These are phyloP conservation scores for Secale cereale DNA, from an alignment of 176 grass and related monocot genomes.

Conservation along the genomic window DNA sequence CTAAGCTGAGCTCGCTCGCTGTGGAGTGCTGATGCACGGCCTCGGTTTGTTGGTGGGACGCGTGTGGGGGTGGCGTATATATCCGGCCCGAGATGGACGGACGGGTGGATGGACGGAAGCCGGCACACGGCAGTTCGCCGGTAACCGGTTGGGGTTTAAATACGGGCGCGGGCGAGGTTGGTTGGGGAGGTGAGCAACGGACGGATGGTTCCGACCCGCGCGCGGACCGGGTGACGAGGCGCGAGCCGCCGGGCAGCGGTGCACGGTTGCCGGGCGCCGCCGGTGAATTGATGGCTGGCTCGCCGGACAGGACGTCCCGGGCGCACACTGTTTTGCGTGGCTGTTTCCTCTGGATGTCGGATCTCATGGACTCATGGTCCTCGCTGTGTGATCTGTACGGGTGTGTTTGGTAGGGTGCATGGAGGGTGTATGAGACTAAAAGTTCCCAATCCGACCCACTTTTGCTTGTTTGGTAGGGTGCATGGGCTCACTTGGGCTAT, in stretches of 20 bases:
- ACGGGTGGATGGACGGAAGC: neutral
- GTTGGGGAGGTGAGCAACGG: neutral
- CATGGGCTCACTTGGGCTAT: no score
- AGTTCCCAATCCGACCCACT: no score
- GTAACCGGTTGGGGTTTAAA: neutral
- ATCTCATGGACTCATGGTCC: neutral
- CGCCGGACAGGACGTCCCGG: neutral
- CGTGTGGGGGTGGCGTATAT: neutral
- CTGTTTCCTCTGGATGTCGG: neutral
- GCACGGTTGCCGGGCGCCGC: neutral
- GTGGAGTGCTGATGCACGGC: neutral
- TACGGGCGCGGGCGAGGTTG: neutral
- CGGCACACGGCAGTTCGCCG: neutral
- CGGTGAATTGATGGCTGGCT: neutral
- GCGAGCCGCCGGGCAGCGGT: neutral
- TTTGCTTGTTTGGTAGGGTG: no score
- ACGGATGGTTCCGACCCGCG: no score
- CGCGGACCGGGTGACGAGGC: neutral
- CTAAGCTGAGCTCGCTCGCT: neutral
- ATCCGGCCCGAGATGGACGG: no score
- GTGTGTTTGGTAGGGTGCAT: no score
- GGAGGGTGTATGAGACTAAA: no score
- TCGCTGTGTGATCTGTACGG: neutral
- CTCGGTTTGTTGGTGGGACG: neutral
- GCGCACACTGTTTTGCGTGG: neutral